Conservation (phyloP, 106 monocot genomes). For the Apostasia shenzhenica region DNA sequence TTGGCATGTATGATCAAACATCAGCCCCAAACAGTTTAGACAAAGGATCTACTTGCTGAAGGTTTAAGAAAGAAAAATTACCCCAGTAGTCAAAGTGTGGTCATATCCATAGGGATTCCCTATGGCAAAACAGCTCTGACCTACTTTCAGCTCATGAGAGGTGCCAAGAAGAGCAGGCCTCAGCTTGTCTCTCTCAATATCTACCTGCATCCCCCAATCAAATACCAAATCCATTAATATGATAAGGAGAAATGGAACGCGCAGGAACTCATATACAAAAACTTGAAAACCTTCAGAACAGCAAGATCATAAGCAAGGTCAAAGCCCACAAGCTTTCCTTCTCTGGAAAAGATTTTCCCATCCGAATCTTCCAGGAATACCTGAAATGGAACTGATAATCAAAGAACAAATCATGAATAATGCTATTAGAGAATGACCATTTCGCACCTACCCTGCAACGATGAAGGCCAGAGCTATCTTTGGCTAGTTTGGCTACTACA, state of each 20-base stretch:
- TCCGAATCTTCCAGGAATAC: constrained; percentile 54
- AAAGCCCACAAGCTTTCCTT: constrained; percentile 73
- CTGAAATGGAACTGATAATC: constrained; percentile 16
- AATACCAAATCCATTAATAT: neutral
- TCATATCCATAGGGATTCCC: constrained; percentile 94
- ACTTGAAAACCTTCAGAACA: constrained; percentile 59
- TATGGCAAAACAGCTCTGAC: constrained; percentile 91
- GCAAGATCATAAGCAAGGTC: constrained; percentile 89
- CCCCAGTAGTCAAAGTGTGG: constrained; percentile 85
- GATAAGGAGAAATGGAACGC: neutral
- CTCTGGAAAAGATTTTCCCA: constrained; percentile 47
- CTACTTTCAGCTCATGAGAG: constrained; percentile 60
- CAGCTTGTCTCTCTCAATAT: constrained; percentile 53
- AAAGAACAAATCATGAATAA: neutral
- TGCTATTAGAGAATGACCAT: neutral
- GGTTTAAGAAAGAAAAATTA: constrained; percentile 10
- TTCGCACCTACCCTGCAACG: constrained; percentile 52
- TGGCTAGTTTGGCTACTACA: constrained; percentile 79
- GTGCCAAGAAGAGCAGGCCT: constrained; percentile 68
- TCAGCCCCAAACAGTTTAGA: too few species aligned
- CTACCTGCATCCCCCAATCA: constrained; percentile 37
- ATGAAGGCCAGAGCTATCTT: constrained; percentile 49
- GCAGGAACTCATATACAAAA: neutral
- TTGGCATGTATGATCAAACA: too few species aligned
- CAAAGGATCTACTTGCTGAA: neutral